Evolutionary conservation across 129 eudicot genomes (phyloP).

Genomic region (Smallanthus sonchifolius): DNA sequence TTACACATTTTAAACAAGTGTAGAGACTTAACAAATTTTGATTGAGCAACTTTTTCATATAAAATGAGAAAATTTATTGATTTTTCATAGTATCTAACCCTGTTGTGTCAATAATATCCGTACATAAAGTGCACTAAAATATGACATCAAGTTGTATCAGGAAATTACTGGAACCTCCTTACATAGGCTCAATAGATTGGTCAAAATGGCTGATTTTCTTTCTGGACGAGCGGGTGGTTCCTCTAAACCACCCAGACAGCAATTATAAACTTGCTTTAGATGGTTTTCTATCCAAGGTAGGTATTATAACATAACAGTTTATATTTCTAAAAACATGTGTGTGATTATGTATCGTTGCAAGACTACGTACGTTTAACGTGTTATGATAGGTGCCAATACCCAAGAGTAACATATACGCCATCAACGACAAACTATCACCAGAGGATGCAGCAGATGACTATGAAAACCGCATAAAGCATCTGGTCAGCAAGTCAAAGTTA

Average conservation of each 20-base stretch:
- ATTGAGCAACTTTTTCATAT: no score
- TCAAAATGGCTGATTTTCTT: constrained; percentile 77
- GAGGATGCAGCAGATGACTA: constrained; percentile 66
- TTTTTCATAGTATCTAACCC: no score
- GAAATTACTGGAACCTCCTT: constrained; percentile 60
- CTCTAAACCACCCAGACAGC: constrained; percentile 55
- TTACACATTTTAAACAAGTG: no score
- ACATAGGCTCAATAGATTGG: constrained; percentile 51
- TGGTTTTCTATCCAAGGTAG: constrained; percentile 76
- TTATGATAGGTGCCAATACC: constrained; percentile 64
- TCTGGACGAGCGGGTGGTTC: constrained; percentile 81
- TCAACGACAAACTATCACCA: constrained; percentile 46
- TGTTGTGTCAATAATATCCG: no score
- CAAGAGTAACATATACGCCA: constrained; percentile 36
- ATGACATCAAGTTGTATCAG: constrained; percentile 28
- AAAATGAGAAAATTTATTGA: no score
- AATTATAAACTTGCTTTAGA: constrained; percentile 67
- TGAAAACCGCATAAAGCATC: constrained; percentile 44
- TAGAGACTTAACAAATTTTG: no score
- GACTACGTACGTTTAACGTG: background rate
- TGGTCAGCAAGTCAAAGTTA: constrained; percentile 28
- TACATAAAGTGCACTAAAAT: background rate
- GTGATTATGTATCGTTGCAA: background rate
- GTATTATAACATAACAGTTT: constrained; percentile 3
- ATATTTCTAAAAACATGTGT: background rate